These are phyloP conservation scores for Pseudogymnoascus verrucosus DNA, from an alignment of 2,329 filamentous ascomycete genomes.

Conservation along the genomic window DNA sequence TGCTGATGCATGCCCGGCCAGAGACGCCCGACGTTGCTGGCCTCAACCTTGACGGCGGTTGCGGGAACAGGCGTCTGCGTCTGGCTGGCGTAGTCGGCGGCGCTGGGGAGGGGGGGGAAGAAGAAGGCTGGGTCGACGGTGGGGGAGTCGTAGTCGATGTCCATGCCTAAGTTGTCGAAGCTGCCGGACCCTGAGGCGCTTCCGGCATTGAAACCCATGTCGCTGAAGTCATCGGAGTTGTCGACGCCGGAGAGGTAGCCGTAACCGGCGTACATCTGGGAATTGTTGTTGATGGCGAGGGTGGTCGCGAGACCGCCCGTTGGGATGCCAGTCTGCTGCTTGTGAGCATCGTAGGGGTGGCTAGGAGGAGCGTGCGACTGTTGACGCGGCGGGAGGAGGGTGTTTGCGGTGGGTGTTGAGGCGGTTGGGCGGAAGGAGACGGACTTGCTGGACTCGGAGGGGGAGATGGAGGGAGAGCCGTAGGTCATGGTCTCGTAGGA, in stretches of 20 bases:
- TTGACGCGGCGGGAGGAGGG: slow-evolving; percentile 45
- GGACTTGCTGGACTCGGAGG: slow-evolving; percentile 44
- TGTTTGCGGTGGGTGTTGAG: slow-evolving; percentile 43
- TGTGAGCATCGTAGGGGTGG: slow-evolving; percentile 91
- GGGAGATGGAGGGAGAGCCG: slow-evolving; percentile 53
- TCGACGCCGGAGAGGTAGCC: slow-evolving; percentile 42
- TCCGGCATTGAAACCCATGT: slow-evolving; percentile 53
- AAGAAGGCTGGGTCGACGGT: slow-evolving; percentile 54
- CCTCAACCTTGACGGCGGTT: slow-evolving; percentile 40
- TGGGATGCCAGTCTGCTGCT: slow-evolving; percentile 89
- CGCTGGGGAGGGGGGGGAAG: slow-evolving; percentile 37
- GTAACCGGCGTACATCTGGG: slow-evolving; percentile 38
- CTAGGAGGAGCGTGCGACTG: slow-evolving; percentile 68
- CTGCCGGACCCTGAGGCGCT: slow-evolving; percentile 43
- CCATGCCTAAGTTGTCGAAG: slow-evolving; percentile 55
- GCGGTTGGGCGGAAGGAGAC: slow-evolving; percentile 44
- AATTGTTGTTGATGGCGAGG: slow-evolving; percentile 61
- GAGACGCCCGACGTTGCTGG: slow-evolving; percentile 59
- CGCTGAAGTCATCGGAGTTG: slow-evolving; percentile 58
- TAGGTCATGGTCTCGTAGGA: slow-evolving; percentile 56
- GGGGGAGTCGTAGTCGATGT: slow-evolving; percentile 59
- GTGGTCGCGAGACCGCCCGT: slow-evolving; percentile 75
- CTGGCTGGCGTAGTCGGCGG: slow-evolving; percentile 40
- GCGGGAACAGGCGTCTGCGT: slow-evolving; percentile 36
- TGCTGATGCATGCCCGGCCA: slow-evolving; percentile 94